A percentile compares a stretch with the other conserved stretches of the same genome.
These are phyloP conservation scores for Mikania micrantha DNA, from an alignment of 129 eudicot species.

Conservation along the genomic window DNA sequence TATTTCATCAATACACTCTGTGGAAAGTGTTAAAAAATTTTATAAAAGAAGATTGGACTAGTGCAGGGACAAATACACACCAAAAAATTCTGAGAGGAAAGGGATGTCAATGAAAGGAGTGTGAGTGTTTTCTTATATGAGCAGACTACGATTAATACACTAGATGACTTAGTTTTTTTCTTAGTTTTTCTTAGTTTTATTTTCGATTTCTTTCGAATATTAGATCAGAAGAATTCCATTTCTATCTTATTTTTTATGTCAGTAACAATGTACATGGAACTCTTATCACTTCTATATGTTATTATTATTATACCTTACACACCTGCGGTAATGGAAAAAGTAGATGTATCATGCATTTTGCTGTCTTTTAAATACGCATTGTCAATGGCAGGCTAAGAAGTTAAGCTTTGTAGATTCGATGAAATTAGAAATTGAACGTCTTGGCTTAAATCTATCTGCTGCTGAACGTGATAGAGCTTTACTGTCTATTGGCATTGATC, in stretches of 20 bases:
- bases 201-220: not conserved
- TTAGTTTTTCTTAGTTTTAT: not conserved
- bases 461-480: conserved; percentile 95
- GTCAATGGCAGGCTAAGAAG: conserved; percentile 49
- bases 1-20: not conserved
- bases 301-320: not conserved
- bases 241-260: not conserved
- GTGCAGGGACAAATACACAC: not conserved
- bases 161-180: too few relatives aligned
- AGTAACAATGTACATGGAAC: not conserved
- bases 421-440: conserved; percentile 94
- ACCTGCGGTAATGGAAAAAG: too few relatives aligned
- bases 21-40: not conserved
- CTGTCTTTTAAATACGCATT: conserved; percentile 2
- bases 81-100: conserved; percentile 2
- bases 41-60: not conserved
- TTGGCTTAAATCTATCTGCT: conserved; percentile 77
- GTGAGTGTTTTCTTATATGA: not conserved
- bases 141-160: not conserved
- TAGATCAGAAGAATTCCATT: not conserved
- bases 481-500: conserved; percentile 84
- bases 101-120: not conserved
- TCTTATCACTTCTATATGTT: not conserved
- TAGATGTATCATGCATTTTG: not conserved
- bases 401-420: conserved; percentile 72